phyloP scores from a whole-genome alignment of 2,329 filamentous ascomycete species.

The Arthroderma sp. region DNA sequence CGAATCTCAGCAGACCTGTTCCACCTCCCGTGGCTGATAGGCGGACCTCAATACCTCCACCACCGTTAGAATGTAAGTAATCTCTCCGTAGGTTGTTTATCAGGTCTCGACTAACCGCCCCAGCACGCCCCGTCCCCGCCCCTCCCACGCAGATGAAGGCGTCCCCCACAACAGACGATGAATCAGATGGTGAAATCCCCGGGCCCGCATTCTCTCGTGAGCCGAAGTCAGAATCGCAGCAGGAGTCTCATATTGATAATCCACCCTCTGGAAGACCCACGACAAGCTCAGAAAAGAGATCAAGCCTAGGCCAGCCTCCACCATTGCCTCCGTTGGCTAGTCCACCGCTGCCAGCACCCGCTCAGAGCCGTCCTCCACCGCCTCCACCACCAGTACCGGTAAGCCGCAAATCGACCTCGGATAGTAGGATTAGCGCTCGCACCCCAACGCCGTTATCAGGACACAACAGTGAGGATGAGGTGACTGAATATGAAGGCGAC shows the following conservation, averaged over 20 bases:
- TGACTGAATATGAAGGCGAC: slow-evolving; percentile 91
- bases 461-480: slow-evolving; percentile 60
- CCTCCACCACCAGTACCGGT: slow-evolving; percentile 41
- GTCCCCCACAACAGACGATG: slow-evolving; percentile 65
- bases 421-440: slow-evolving; percentile 32
- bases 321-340: slow-evolving; percentile 29
- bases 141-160: slow-evolving; percentile 41
- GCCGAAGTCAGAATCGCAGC: no score
- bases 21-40: slow-evolving; percentile 25
- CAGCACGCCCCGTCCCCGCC: slow-evolving; percentile 51
- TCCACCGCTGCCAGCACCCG: slow-evolving; percentile 29
- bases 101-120: slow-evolving; percentile 16
- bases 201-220: slow-evolving; percentile 4
- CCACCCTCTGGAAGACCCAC: slow-evolving; percentile 17
- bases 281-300: slow-evolving; percentile 21
- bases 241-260: no score
- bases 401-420: slow-evolving; percentile 48
- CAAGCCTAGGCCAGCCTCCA: slow-evolving; percentile 28
- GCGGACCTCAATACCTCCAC: slow-evolving; percentile 21
- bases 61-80: slow-evolving; percentile 44
- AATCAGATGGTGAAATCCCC: slow-evolving; percentile 78
- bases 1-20: slow-evolving; percentile 25
- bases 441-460: slow-evolving; percentile 36
- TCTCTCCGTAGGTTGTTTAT: background rate
- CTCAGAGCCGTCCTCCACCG: slow-evolving; percentile 51